Evolutionary conservation across 179 eudicot genomes (phyloP).

Genomic region (Beta lomatogona): DNA sequence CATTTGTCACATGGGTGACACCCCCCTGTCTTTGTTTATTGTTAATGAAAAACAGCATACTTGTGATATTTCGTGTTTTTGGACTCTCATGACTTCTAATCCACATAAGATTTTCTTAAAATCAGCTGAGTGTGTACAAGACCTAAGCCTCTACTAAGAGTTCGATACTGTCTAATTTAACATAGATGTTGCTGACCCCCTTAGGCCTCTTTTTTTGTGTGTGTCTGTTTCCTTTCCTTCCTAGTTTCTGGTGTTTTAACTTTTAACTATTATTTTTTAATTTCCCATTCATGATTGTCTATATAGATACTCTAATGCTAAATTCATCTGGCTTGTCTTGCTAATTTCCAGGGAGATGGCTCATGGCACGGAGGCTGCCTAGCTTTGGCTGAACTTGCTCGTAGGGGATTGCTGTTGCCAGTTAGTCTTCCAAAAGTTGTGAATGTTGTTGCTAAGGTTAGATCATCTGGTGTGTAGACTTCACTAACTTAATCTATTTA

Average conservation of each 20-base stretch:
- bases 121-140: neutral
- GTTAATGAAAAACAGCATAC: neutral
- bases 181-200: neutral
- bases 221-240: neutral
- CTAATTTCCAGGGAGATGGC: conserved; percentile 82
- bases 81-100: neutral
- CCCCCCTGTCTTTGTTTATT: neutral
- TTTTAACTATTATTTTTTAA: neutral
- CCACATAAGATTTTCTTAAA: neutral
- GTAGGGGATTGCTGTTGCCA: conserved; percentile 94
- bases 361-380: conserved; percentile 99
- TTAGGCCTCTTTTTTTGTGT: neutral
- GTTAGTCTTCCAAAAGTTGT: conserved; percentile 92
- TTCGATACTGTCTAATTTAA: neutral
- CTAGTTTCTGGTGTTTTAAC: conserved; percentile 1
- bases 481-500: neutral
- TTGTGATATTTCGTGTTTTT: neutral
- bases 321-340: conserved; percentile 8
- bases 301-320: conserved; percentile 19
- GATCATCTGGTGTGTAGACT: conserved; percentile 18
- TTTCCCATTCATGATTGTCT: neutral
- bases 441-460: conserved; percentile 86
- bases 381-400: conserved; percentile 98
- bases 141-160: neutral
- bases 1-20: neutral